Percentiles rank a stretch among this genome's conserved stretches.
Evolutionary conservation across 2,329 filamentous ascomycete species (phyloP).

Genomic region (Chalaropsis thielavioides): DNA sequence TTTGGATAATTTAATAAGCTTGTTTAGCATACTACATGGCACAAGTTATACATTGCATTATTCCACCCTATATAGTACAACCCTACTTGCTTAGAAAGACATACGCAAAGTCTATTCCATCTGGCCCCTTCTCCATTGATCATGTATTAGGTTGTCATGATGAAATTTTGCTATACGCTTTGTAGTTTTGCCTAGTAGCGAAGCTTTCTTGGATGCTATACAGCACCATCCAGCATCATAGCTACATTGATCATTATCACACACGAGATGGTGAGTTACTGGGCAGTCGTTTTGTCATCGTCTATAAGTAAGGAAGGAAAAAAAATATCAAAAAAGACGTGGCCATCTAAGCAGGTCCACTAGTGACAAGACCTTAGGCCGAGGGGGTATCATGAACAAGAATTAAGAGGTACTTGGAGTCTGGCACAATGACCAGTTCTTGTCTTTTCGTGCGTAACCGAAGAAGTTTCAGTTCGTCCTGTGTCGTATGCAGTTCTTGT

Average conservation of each 20-base stretch:
- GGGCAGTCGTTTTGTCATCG: neutral
- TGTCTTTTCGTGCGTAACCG: slow-evolving; percentile 71
- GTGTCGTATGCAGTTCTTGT: slow-evolving; percentile 7
- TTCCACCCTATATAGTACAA: neutral
- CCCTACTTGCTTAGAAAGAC: neutral
- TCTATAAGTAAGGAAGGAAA: neutral
- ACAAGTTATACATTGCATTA: neutral
- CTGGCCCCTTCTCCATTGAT: neutral
- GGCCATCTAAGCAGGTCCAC: neutral
- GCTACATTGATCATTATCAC: neutral
- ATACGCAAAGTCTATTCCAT: neutral
- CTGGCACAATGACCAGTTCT: slow-evolving; percentile 71
- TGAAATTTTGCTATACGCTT: neutral
- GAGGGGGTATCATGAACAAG: slow-evolving; percentile 70
- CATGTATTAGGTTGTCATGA: neutral
- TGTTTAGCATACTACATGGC: neutral
- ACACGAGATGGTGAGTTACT: neutral
- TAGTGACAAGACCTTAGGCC: slow-evolving; percentile 30
- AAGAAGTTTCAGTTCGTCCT: slow-evolving; percentile 65
- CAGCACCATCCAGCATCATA: neutral
- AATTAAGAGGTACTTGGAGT: slow-evolving; percentile 62
- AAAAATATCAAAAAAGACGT: neutral
- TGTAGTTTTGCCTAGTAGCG: neutral
- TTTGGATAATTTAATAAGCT: neutral
- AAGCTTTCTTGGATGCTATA: neutral